phyloP scores from a whole-genome alignment of 371 early-diverging fungal genomes.

The Rhizomucor pusillus region DNA sequence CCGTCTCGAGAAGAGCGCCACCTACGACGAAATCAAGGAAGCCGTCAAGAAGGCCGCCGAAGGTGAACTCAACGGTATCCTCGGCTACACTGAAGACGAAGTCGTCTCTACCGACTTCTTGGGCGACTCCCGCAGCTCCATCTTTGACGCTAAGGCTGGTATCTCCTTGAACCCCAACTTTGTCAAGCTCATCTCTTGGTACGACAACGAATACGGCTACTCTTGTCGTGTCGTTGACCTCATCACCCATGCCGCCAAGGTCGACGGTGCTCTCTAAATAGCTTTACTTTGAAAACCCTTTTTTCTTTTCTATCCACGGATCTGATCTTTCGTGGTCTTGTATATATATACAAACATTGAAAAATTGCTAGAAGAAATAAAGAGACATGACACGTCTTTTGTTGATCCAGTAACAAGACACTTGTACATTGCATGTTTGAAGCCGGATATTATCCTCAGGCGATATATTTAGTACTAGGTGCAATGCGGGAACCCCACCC shows the following conservation, averaged over 20 bases:
- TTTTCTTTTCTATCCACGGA: no score
- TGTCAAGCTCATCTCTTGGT: constrained; percentile 99
- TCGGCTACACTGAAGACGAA: constrained; percentile 95
- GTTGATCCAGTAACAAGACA: no score
- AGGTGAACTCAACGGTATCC: constrained; percentile 85
- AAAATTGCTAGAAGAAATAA: no score
- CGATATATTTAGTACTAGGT: no score
- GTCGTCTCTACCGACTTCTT: constrained; percentile 98
- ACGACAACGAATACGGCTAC: constrained; percentile 95
- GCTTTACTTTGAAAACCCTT: background rate
- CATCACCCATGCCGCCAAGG: constrained; percentile 71
- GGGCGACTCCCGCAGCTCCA: constrained; percentile 87
- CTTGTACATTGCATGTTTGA: no score
- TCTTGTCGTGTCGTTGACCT: constrained; percentile 91
- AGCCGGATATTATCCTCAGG: no score
- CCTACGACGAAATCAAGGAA: constrained; percentile 88
- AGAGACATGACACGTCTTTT: no score
- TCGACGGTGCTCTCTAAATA: constrained; percentile 37
- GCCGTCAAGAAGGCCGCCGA: constrained; percentile 84
- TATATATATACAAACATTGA: no score
- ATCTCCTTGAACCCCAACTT: constrained; percentile 95
- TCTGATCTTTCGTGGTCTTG: no score
- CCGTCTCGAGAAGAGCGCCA: constrained; percentile 85
- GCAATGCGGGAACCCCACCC: no score
- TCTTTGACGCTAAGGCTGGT: constrained; percentile 98